Conservation (phyloP, 768 basidiomycete genomes). For the Tulasnella sp. region DNA sequence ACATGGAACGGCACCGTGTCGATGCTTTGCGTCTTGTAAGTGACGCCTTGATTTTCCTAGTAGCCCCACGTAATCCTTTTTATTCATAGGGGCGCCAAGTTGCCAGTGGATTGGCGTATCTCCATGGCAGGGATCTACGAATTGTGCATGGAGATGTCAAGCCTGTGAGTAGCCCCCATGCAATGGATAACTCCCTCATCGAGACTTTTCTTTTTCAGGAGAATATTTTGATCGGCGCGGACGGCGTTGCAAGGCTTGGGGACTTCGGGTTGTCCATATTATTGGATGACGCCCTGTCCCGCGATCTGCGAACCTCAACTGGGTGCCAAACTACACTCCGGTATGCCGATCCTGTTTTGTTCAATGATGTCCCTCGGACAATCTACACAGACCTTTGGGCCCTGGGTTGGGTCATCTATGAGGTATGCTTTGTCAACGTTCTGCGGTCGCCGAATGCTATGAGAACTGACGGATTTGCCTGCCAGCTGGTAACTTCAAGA, state of each 20-base stretch:
- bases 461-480: not conserved
- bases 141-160: constrained; percentile 6
- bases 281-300: not conserved
- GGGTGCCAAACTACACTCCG: not conserved
- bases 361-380: not conserved
- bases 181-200: not conserved
- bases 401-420: not conserved
- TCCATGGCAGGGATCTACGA: not conserved
- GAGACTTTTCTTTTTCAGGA: not conserved
- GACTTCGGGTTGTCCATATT: not conserved
- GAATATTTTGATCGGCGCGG: not conserved
- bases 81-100: not conserved
- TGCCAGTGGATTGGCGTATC: not conserved
- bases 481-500: not conserved
- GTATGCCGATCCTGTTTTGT: not conserved
- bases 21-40: not conserved
- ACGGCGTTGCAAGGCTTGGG: not conserved
- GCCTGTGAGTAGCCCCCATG: not conserved
- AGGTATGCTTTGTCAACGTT: not conserved
- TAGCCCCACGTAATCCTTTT: not conserved
- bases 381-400: not conserved
- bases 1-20: not conserved
- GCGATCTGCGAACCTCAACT: not conserved
- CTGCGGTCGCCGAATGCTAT: not conserved
- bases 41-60: not conserved